These are phyloP conservation scores for Cryphonectria naterciae DNA, from an alignment of 2,329 filamentous ascomycete genomes.

Conservation along the genomic window DNA sequence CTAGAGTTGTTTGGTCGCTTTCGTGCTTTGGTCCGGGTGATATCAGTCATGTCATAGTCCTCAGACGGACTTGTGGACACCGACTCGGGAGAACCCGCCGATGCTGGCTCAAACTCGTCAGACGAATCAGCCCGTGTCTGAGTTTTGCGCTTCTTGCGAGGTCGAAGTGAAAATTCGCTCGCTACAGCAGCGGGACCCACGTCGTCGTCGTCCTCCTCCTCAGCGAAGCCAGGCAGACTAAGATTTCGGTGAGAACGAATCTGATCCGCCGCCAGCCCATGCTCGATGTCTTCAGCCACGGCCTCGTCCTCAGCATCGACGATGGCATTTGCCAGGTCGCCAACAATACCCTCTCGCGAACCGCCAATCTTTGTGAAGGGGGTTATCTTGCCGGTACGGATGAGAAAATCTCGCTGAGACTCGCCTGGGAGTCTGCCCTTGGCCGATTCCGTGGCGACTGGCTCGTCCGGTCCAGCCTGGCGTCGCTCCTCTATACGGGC, in stretches of 20 bases:
- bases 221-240: slow-evolving; percentile 72
- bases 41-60: slow-evolving; percentile 45
- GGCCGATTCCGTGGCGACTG: slow-evolving; percentile 46
- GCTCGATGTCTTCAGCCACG: slow-evolving; percentile 52
- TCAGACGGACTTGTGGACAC: slow-evolving; percentile 41
- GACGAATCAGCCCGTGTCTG: slow-evolving; percentile 43
- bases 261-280: slow-evolving; percentile 46
- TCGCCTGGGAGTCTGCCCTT: slow-evolving; percentile 75
- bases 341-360: slow-evolving; percentile 64
- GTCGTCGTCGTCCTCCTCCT: slow-evolving; percentile 48
- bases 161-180: slow-evolving; percentile 61
- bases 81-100: slow-evolving; percentile 29
- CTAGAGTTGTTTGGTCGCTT: slow-evolving; percentile 36
- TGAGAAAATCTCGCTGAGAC: slow-evolving; percentile 84
- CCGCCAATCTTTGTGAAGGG: slow-evolving; percentile 83
- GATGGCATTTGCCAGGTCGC: slow-evolving; percentile 75
- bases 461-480: slow-evolving; percentile 52
- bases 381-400: slow-evolving; percentile 96
- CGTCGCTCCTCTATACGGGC: slow-evolving; percentile 78
- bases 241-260: slow-evolving; percentile 73
- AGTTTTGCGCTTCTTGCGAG: slow-evolving; percentile 59
- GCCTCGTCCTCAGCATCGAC: slow-evolving; percentile 82
- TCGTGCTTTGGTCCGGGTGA: slow-evolving; percentile 37
- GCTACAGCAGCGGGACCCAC: slow-evolving; percentile 42
- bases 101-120: slow-evolving; percentile 50